These are phyloP conservation scores for Calocera cornea DNA, from an alignment of 768 basidiomycete species.

Conservation along the genomic window DNA sequence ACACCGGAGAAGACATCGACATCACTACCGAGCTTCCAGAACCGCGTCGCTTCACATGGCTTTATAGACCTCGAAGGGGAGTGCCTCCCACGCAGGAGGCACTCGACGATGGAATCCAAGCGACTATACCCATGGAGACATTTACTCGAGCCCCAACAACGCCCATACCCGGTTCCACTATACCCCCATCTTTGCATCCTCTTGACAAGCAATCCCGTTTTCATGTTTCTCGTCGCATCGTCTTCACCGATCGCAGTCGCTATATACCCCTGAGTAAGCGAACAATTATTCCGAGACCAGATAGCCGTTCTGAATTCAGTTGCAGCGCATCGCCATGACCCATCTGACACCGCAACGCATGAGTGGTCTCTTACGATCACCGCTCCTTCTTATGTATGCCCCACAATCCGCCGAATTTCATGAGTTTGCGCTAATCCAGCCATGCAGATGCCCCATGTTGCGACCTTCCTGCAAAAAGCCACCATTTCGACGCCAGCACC, in stretches of 20 bases:
- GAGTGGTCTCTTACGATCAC: constrained; percentile 35
- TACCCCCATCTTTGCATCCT: background rate
- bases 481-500: constrained; percentile 19
- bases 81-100: background rate
- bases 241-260: constrained; percentile 31
- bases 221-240: constrained; percentile 26
- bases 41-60: background rate
- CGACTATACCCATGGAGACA: background rate
- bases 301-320: background rate
- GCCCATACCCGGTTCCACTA: background rate
- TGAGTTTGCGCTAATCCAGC: background rate
- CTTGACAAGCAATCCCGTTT: constrained; percentile 25
- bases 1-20: constrained; percentile 19
- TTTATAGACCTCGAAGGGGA: background rate
- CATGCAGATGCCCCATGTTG: constrained; percentile 26
- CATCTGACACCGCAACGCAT: constrained; percentile 26
- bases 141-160: background rate
- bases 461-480: constrained; percentile 24
- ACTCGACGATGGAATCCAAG: background rate
- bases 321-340: constrained; percentile 25
- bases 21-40: constrained; percentile 1
- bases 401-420: background rate
- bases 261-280: constrained; percentile 31
- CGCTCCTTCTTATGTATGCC: constrained; percentile 37
- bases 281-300: background rate